Conservation (phyloP, 495 filamentous ascomycete species). For the Aspergillus heteromorphus region DNA sequence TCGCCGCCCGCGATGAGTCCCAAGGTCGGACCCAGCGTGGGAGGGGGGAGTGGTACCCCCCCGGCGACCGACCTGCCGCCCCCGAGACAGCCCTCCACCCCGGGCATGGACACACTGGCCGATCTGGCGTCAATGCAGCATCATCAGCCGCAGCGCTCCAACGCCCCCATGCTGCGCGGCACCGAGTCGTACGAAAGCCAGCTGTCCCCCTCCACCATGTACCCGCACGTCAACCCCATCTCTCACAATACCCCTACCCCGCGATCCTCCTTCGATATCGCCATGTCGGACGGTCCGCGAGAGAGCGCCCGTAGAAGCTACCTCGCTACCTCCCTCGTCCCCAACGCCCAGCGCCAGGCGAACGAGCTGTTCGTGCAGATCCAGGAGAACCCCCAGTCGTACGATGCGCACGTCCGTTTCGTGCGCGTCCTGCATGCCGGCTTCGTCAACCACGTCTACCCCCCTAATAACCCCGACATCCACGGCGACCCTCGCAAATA, state of each 20-base stretch:
- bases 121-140: constrained; percentile 65
- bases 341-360: constrained; percentile 48
- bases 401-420: constrained; percentile 59
- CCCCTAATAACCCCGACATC: constrained; percentile 41
- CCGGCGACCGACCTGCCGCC: constrained; percentile 27
- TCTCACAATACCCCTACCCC: constrained; percentile 47
- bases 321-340: constrained; percentile 45
- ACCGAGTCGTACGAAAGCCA: constrained; percentile 45
- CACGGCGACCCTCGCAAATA: constrained; percentile 46
- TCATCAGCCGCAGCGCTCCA: constrained; percentile 50
- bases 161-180: constrained; percentile 38
- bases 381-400: constrained; percentile 57
- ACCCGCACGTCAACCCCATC: constrained; percentile 44
- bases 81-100: constrained; percentile 48
- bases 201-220: constrained; percentile 44
- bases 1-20: constrained; percentile 26
- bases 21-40: constrained; percentile 22
- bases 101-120: constrained; percentile 61
- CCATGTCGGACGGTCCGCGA: constrained; percentile 50
- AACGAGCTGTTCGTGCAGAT: constrained; percentile 51
- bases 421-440: constrained; percentile 61
- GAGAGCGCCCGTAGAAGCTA: constrained; percentile 46
- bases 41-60: constrained; percentile 30
- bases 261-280: constrained; percentile 52
- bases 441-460: constrained; percentile 51